Evolutionary conservation across 352 stramenopile species (phyloP).

Genomic region (Pythium volutum): DNA sequence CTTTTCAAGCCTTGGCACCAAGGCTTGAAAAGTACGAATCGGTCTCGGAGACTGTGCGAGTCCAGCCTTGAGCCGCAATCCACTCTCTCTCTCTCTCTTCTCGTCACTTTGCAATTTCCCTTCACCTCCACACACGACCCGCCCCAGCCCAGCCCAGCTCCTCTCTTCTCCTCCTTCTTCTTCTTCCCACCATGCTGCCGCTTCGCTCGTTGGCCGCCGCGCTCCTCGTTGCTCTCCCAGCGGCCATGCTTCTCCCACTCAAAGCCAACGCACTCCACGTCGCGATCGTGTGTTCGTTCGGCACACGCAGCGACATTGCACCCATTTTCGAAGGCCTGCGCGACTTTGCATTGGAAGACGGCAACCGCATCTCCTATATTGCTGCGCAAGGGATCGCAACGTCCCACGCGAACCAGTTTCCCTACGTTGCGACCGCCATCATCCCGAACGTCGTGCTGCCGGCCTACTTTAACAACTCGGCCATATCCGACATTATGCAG

Average conservation of each 20-base stretch:
- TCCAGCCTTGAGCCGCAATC: not conserved
- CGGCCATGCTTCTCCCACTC: not conserved
- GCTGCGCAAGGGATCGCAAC: conserved; percentile 18
- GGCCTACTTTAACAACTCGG: conserved; percentile 28
- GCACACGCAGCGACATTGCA: conserved; percentile 25
- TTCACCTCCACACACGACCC: not conserved
- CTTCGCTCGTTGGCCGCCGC: conserved; percentile 5
- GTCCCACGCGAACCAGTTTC: conserved; percentile 20
- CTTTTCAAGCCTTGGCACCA: too few relatives aligned
- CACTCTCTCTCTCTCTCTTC: not conserved
- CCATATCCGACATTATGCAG: conserved; percentile 24
- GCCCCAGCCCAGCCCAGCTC: not conserved
- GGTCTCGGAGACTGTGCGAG: too few relatives aligned
- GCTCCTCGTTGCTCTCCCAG: conserved; percentile 4
- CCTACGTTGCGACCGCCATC: conserved; percentile 19
- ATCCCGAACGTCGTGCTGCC: conserved; percentile 15
- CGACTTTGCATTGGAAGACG: conserved; percentile 15
- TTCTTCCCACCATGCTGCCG: conserved; percentile 2
- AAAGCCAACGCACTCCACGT: conserved; percentile 19
- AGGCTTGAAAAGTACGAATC: too few relatives aligned
- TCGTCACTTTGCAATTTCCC: conserved; percentile 3
- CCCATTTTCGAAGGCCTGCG: conserved; percentile 25
- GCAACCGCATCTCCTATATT: conserved; percentile 25
- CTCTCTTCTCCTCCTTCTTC: not conserved
- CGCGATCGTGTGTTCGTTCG: conserved; percentile 25